Evolutionary conservation across 2,329 filamentous ascomycete species (phyloP).

Genomic region (Cephalotrichum gorgonifer): DNA sequence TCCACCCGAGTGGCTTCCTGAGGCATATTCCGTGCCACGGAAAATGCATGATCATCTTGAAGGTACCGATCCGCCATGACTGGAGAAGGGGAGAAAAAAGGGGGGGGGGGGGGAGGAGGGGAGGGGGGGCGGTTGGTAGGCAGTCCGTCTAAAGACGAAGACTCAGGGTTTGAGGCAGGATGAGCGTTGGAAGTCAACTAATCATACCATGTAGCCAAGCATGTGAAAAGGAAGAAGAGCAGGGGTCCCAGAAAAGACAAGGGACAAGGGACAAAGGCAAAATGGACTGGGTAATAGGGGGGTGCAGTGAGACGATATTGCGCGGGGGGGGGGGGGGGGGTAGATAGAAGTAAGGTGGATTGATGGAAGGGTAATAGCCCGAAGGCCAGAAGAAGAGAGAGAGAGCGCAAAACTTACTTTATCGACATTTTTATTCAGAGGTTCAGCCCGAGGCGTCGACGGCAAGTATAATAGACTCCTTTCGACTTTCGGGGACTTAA

Average conservation of each 20-base stretch:
- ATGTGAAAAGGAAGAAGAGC: conserved; percentile 4
- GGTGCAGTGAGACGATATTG: conserved; percentile 5
- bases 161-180: background rate
- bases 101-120: conserved; percentile 3
- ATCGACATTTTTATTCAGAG: conserved; percentile 42
- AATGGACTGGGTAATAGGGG: background rate
- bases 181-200: background rate
- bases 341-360: conserved; percentile 8
- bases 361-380: conserved; percentile 9
- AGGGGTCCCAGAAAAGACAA: conserved; percentile 6
- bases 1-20: conserved; percentile 11
- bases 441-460: background rate
- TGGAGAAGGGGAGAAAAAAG: background rate
- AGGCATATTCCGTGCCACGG: conserved; percentile 27
- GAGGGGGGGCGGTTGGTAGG: background rate
- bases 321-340: conserved; percentile 6
- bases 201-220: conserved; percentile 2
- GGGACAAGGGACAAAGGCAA: background rate
- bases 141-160: background rate
- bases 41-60: conserved; percentile 32
- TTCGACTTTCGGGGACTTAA: background rate
- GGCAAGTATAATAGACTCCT: conserved; percentile 4
- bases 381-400: conserved; percentile 6
- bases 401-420: conserved; percentile 33
- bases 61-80: conserved; percentile 30